phyloP scores from a whole-genome alignment of 2,329 filamentous ascomycete genomes.

The Nemania sp. region DNA sequence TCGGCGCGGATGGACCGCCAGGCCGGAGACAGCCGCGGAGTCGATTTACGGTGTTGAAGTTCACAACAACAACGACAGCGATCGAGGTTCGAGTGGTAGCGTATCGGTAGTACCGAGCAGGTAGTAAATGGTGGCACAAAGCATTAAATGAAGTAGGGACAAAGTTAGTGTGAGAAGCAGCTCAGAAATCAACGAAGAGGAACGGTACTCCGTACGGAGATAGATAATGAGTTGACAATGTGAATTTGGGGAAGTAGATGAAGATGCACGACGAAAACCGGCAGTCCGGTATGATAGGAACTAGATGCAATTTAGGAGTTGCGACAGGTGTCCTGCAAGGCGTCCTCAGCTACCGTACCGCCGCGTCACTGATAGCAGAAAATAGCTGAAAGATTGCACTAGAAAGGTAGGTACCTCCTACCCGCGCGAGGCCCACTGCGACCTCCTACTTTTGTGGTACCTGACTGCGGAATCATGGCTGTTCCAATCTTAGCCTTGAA shows the following conservation, averaged over 20 bases:
- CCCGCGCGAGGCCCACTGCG: no score
- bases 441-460: no score
- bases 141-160: background rate
- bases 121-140: constrained; percentile 2
- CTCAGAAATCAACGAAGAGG: background rate
- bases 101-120: constrained; percentile 6
- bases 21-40: no score
- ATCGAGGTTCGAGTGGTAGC: background rate
- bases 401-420: background rate
- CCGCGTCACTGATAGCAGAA: constrained; percentile 20
- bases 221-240: background rate
- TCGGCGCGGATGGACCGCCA: no score
- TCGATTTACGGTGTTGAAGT: background rate
- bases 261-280: background rate
- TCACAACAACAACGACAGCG: constrained; percentile 3
- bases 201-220: background rate
- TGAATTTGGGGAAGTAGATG: background rate
- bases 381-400: constrained; percentile 4
- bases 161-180: background rate
- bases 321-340: constrained; percentile 10
- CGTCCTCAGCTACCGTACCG: constrained; percentile 13
- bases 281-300: constrained; percentile 5
- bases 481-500: no score
- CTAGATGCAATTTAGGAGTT: no score
- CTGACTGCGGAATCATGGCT: no score